These are phyloP conservation scores for Solanum clarkiae DNA, from an alignment of 257 asterid genomes.

Conservation along the genomic window DNA sequence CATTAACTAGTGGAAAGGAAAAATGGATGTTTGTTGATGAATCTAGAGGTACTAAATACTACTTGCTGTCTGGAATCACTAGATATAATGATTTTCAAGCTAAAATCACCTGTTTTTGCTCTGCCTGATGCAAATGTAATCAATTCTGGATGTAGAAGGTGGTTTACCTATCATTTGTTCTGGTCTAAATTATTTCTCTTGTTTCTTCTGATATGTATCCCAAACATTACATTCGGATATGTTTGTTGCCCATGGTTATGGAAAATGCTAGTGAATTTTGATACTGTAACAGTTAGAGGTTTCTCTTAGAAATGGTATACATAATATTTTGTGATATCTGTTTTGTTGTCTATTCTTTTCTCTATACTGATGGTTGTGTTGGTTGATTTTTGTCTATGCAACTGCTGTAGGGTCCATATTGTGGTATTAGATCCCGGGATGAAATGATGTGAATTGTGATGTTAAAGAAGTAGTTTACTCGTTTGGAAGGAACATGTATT, in stretches of 20 bases:
- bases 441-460: not conserved
- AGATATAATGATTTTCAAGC: not conserved
- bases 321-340: not conserved
- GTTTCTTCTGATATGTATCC: not conserved
- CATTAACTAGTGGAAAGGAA: not conserved
- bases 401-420: not conserved
- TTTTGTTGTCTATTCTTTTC: not conserved
- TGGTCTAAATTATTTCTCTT: not conserved
- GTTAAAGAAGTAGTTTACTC: not conserved
- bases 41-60: not conserved
- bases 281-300: not conserved
- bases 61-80: not conserved
- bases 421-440: not conserved
- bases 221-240: not conserved
- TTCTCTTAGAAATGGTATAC: not conserved
- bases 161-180: not conserved
- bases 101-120: not conserved
- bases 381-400: not conserved
- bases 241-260: not conserved
- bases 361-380: not conserved
- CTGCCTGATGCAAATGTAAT: not conserved
- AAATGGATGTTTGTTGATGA: not conserved
- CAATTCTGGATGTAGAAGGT: not conserved
- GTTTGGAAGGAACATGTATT: not conserved
- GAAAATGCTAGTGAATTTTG: not conserved